Evolutionary conservation across 495 filamentous ascomycete genomes (phyloP).

Genomic region (Penicillium tannophilum): DNA sequence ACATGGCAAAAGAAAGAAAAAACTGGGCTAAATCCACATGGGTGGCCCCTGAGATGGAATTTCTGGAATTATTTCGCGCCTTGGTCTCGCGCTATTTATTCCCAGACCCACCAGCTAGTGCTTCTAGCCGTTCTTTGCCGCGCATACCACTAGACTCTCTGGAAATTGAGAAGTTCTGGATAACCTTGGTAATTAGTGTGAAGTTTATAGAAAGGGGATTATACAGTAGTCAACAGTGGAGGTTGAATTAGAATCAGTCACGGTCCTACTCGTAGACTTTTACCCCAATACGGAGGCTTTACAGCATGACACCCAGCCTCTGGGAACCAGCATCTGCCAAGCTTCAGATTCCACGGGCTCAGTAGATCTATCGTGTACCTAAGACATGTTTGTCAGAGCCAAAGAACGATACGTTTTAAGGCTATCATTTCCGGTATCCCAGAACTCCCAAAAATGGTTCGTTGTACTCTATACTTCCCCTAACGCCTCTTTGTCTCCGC

Average conservation of each 20-base stretch:
- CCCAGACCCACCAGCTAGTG: constrained; percentile 37
- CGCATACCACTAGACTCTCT: constrained; percentile 14
- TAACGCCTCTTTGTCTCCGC: background rate
- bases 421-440: background rate
- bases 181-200: background rate
- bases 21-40: constrained; percentile 6
- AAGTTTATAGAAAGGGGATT: background rate
- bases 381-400: background rate
- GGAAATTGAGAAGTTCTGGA: background rate
- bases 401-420: background rate
- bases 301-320: too few relatives aligned
- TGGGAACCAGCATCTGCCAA: too few relatives aligned
- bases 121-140: constrained; percentile 34
- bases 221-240: background rate
- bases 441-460: background rate
- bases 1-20: constrained; percentile 4
- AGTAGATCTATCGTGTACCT: background rate
- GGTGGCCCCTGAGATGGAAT: constrained; percentile 22
- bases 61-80: constrained; percentile 17
- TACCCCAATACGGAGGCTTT: too few relatives aligned
- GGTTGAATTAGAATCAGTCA: background rate
- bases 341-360: too few relatives aligned
- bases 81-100: constrained; percentile 14
- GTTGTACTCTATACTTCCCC: too few relatives aligned
- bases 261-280: background rate